These are phyloP conservation scores for Xylaria sp. DNA, from an alignment of 2,329 filamentous ascomycete species.

Conservation along the genomic window DNA sequence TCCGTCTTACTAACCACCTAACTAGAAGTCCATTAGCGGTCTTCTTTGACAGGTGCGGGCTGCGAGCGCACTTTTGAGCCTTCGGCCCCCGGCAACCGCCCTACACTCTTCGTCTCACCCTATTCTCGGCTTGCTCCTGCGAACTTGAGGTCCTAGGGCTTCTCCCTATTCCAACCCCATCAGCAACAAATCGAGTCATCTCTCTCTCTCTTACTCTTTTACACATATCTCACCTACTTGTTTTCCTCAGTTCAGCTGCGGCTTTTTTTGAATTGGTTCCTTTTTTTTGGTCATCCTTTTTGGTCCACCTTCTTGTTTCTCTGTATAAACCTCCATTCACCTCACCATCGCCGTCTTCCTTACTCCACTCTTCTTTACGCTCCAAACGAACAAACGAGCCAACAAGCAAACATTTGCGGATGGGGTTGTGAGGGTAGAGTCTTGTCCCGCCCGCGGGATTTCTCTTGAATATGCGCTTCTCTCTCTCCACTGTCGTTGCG, in stretches of 20 bases:
- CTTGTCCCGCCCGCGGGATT: constrained; percentile 42
- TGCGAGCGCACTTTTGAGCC: neutral
- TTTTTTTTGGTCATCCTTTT: too few relatives aligned
- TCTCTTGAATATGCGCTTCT: constrained; percentile 46
- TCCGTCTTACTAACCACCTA: neutral
- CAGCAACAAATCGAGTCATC: too few relatives aligned
- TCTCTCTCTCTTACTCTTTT: neutral
- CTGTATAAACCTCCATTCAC: constrained; percentile 17
- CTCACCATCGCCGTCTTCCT: constrained; percentile 12
- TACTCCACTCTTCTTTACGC: neutral
- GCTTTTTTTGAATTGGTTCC: constrained; percentile 17
- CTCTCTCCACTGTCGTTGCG: constrained; percentile 44
- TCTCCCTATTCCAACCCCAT: constrained; percentile 10
- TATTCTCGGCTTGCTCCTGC: constrained; percentile 20
- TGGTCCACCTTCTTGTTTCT: too few relatives aligned
- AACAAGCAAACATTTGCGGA: constrained; percentile 30
- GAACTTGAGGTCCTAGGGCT: neutral
- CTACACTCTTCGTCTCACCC: constrained; percentile 32
- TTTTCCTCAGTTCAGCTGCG: constrained; percentile 12
- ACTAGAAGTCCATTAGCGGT: neutral
- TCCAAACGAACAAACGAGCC: neutral
- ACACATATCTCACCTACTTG: neutral
- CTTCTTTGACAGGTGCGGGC: neutral
- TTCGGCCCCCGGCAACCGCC: constrained; percentile 29
- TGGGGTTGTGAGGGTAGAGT: constrained; percentile 43